Percentiles rank a stretch among this genome's conserved stretches.
phyloP scores from a whole-genome alignment of 202 grass and related monocot species.

The Musa balbisiana region DNA sequence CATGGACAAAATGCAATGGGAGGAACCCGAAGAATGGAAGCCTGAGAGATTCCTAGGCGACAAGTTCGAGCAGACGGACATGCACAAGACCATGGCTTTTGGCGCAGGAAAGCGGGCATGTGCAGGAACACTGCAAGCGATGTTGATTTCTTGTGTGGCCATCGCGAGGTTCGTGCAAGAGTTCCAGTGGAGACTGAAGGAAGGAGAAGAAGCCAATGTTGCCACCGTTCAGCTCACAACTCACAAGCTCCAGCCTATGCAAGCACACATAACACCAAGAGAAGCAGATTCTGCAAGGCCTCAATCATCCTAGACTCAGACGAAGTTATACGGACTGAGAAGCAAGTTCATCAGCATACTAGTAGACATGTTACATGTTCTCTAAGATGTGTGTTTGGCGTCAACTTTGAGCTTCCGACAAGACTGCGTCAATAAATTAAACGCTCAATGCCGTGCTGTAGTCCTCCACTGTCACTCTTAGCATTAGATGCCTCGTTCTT shows the following conservation, averaged over 20 bases:
- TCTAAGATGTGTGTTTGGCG: no score
- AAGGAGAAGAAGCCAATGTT: constrained; percentile 55
- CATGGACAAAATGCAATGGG: constrained; percentile 70
- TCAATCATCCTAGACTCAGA: background rate
- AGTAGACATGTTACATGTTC: no score
- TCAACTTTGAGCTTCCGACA: no score
- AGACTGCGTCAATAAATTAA: no score
- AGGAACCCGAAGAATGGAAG: constrained; percentile 50
- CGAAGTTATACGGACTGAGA: no score
- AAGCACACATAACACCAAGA: constrained; percentile 45
- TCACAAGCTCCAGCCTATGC: constrained; percentile 45
- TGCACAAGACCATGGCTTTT: constrained; percentile 84
- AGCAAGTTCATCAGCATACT: no score
- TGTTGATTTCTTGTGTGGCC: constrained; percentile 44
- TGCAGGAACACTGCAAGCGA: constrained; percentile 56
- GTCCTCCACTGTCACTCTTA: no score
- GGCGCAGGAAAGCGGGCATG: constrained; percentile 64
- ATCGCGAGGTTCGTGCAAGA: constrained; percentile 62
- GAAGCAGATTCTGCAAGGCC: background rate
- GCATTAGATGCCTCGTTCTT: no score
- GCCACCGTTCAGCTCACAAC: constrained; percentile 61
- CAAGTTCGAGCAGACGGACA: constrained; percentile 32
- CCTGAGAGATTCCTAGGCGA: constrained; percentile 72
- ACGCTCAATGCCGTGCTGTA: no score
- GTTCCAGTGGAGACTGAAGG: constrained; percentile 55